A percentile compares a stretch with the other conserved stretches of the same genome.
These are phyloP conservation scores for Chrysopogon serrulatus DNA, from an alignment of 176 grass and related monocot genomes.

Conservation along the genomic window DNA sequence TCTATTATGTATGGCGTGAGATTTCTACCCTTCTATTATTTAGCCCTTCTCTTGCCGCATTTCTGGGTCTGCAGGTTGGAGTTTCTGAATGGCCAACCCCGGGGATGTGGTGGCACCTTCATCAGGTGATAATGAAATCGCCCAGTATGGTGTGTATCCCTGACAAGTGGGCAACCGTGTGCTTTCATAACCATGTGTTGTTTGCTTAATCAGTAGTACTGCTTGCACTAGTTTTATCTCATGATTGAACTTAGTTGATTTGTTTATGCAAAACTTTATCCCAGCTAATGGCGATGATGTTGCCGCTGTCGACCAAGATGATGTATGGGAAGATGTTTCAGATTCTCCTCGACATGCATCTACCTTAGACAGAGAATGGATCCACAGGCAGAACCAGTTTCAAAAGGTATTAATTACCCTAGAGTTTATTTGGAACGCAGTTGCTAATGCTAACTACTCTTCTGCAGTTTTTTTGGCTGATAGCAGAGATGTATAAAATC, in stretches of 20 bases:
- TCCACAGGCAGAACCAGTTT: constrained; percentile 46
- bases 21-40: no score
- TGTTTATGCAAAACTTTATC: neutral
- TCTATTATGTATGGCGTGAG: no score
- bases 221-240: neutral
- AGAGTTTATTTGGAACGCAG: neutral
- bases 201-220: neutral
- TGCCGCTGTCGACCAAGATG: neutral
- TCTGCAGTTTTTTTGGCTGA: neutral
- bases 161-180: no score
- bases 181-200: neutral
- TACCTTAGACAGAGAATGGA: constrained; percentile 63
- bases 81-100: neutral
- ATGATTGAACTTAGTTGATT: neutral
- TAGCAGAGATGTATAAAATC: neutral
- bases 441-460: neutral
- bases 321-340: constrained; percentile 42
- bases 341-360: constrained; percentile 21
- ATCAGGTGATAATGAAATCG: neutral
- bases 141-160: neutral
- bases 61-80: neutral
- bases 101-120: neutral
- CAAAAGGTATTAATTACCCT: constrained; percentile 42
- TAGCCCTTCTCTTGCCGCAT: no score
- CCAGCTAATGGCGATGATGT: neutral